Base-by-base conservation (phyloP, 148 eudicot genomes). In the Fagopyrum tataricum region DNA sequence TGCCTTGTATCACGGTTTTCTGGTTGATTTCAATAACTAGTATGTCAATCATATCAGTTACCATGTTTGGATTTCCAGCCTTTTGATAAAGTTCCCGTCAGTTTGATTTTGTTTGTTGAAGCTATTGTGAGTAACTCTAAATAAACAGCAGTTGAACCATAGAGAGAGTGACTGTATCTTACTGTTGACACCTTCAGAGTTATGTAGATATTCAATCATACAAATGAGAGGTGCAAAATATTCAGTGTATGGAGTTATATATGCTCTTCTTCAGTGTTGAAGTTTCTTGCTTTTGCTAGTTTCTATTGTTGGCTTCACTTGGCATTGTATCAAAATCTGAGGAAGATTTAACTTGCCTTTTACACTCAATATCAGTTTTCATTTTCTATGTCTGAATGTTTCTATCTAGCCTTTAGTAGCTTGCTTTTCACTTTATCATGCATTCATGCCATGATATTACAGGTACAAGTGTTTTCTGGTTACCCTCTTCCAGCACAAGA, bases 401-500 rank as follows among this genome's bases (percentile, higher is more conserved):
- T 14, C 26, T 51, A 43, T 59, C 42, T 74, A 4, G 40, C 23
- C n/a, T 37, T 14, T 0, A 31, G 71, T 68, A 17, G 21, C 71
- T 72, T 55, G 2, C 48, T 24, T n/a, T 44, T 72, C 10, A 74
- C 68, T 43, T 51, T 70, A 64, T 71, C 48, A 47, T 26, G 26
- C 76, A 31, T 13, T 72, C 40, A 26, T 48, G 41, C 76, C 61
- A 31, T 26, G 24, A 55, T 78, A 74, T 81, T 37, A 43, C 86
- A 90, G 90, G 76, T 74, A 71, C 85, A 83, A 31, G 59, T 69
- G 41, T 73, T 75, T 23, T 78, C 81, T 70, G 77, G 80, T 56
- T 74, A 77, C 73, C 81, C 79, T 48, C 76, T 84, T 76, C 56
- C 81, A 66, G 87, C 82, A 72, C 82, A 80, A 77, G 90, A 84